These are phyloP conservation scores for Fusarium foetens DNA, from an alignment of 2,329 filamentous ascomycete genomes.

Conservation along the genomic window DNA sequence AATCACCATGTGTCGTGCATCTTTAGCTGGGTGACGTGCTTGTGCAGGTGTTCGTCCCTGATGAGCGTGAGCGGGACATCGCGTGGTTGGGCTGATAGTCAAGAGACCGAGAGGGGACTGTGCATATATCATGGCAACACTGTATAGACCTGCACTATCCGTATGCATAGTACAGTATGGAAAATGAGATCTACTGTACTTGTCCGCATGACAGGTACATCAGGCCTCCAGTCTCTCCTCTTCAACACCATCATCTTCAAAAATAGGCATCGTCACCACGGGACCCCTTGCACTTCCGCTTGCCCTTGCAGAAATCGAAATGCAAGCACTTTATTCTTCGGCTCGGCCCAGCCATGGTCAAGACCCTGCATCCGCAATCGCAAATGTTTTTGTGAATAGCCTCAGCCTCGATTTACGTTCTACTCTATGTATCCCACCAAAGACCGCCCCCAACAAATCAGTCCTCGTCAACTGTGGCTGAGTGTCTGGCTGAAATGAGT, in stretches of 20 bases:
- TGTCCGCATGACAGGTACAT: conserved; percentile 21
- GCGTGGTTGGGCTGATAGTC: conserved; percentile 31
- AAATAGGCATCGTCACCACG: conserved; percentile 33
- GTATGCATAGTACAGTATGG: too few relatives aligned
- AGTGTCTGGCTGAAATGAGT: not conserved
- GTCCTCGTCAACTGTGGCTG: not conserved
- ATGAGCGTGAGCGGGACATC: conserved; percentile 35
- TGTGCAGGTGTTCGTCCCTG: conserved; percentile 35
- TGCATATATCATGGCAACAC: rapidly evolving
- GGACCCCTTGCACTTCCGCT: conserved; percentile 35
- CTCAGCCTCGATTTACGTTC: conserved; percentile 12
- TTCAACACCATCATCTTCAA: conserved; percentile 27
- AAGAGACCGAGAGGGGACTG: conserved; percentile 36
- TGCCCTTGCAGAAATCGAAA: conserved; percentile 13
- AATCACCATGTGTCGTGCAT: conserved; percentile 33
- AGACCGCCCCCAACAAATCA: not conserved
- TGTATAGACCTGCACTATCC: rapidly evolving
- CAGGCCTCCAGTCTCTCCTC: conserved; percentile 21
- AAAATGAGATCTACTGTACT: not conserved
- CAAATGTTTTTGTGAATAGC: conserved; percentile 17
- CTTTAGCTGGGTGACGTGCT: conserved; percentile 38
- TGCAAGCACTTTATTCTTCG: conserved; percentile 28
- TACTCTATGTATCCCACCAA: not conserved
- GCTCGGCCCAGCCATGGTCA: conserved; percentile 11
- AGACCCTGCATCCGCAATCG: not conserved